Evolutionary conservation across 2,329 filamentous ascomycete genomes (phyloP).

Genomic region (Arthrinium puccinioides): DNA sequence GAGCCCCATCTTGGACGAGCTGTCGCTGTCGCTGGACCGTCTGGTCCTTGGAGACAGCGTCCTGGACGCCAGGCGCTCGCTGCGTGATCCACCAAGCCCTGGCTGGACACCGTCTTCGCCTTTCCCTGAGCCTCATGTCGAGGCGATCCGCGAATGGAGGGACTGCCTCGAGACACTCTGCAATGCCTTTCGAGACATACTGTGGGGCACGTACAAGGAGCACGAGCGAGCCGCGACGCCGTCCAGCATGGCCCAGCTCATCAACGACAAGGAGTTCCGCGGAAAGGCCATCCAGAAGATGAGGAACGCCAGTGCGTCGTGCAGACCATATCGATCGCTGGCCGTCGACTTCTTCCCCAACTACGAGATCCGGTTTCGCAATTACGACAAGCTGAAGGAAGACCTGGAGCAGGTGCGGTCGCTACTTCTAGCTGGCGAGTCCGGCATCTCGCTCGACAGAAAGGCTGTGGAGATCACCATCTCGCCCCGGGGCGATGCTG

Average conservation of each 20-base stretch:
- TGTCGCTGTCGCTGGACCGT: no score
- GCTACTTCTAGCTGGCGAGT: conserved; percentile 32
- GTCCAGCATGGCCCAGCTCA: conserved; percentile 34
- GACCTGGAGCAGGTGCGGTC: conserved; percentile 31
- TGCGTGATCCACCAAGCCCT: no score
- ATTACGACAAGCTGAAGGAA: conserved; percentile 36
- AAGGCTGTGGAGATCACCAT: conserved; percentile 35
- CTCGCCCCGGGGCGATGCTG: conserved; percentile 36
- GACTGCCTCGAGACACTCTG: conserved; percentile 32
- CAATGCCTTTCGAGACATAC: conserved; percentile 30
- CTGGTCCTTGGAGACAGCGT: no score
- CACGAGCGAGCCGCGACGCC: conserved; percentile 36
- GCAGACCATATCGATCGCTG: no score
- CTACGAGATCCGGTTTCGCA: conserved; percentile 39
- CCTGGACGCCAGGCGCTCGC: no score
- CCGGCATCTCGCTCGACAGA: conserved; percentile 31
- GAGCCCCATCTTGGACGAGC: no score
- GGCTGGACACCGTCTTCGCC: conserved; percentile 4
- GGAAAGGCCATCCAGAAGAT: conserved; percentile 35
- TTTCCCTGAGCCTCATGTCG: conserved; percentile 25
- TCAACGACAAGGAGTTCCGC: conserved; percentile 33
- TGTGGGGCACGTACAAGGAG: conserved; percentile 36
- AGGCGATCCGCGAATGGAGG: conserved; percentile 37
- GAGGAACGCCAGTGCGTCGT: conserved; percentile 35
- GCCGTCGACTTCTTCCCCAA: conserved; percentile 36